Conservation (phyloP, 1,139 yeast species). For the Nadsonia commutata region DNA sequence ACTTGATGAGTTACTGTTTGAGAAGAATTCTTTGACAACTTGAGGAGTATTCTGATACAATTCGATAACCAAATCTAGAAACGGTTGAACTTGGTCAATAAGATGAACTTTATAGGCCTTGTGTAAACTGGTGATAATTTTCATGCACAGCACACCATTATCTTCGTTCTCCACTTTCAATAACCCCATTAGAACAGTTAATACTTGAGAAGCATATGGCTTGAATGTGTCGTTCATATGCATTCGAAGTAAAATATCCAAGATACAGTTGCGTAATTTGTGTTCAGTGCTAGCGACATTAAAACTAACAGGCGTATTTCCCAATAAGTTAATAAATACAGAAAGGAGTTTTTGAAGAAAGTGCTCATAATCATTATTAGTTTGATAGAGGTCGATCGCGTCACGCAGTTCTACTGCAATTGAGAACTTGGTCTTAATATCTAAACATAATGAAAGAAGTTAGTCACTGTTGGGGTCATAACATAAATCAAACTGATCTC, state of each 20-base stretch:
- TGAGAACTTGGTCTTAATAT: constrained; percentile 45
- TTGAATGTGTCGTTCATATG: constrained; percentile 74
- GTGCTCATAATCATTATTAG: constrained; percentile 58
- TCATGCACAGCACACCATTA: constrained; percentile 85
- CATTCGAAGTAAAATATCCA: constrained; percentile 71
- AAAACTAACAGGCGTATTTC: constrained; percentile 62
- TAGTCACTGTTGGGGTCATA: background rate
- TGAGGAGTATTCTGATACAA: constrained; percentile 71
- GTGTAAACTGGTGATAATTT: constrained; percentile 76
- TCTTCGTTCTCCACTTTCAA: constrained; percentile 80
- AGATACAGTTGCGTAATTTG: constrained; percentile 52
- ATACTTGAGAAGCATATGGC: constrained; percentile 48
- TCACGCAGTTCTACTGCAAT: constrained; percentile 73
- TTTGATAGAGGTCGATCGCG: constrained; percentile 68
- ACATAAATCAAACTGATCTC: no score
- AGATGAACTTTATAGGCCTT: constrained; percentile 64
- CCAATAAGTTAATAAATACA: constrained; percentile 30
- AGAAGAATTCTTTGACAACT: constrained; percentile 53
- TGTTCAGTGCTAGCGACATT: constrained; percentile 8
- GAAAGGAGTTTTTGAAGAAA: constrained; percentile 21
- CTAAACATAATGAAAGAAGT: constrained; percentile 19
- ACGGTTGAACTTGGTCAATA: constrained; percentile 57
- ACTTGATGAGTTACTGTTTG: constrained; percentile 9
- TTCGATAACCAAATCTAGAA: constrained; percentile 59
- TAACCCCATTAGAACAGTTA: constrained; percentile 45